Base-by-base conservation (phyloP, 2,329 filamentous ascomycete species). In the Colletotrichum scovillei region DNA sequence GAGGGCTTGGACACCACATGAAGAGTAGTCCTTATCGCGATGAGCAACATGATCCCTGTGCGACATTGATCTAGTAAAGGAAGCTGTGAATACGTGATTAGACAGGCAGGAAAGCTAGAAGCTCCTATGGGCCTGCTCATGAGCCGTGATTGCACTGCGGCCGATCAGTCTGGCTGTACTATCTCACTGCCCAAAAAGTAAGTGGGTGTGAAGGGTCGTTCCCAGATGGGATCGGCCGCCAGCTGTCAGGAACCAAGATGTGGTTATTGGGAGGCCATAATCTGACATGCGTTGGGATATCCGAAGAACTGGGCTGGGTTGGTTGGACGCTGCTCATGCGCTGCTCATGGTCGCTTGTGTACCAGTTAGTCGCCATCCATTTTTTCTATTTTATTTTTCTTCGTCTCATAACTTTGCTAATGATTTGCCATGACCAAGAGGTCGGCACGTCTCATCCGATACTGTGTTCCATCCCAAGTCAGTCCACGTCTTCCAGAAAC, bases 401-500 rank as follows among this genome's bases (percentile, higher is more conserved):
- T 53, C 46, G 46, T 63, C 60, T 52, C 60, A 63, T 53, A 42
- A 42, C 60, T 5, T 19, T 35, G n/a, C 42, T 7, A 49, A 4
- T 22, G 9, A 9, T 19, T 26, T n/a, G 14, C 49, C 24, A 16
- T 32, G 46, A 35, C 30, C 12, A 9, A 28, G 30, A 52, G 26
- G 26, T 22, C 66, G 16, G 53, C 60, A 59, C 19, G n/a, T 28
- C 62, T 70, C 68, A 42, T 71, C 68, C 46, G 63, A 71, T 67
- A 22, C 56, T 42, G 30, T 60, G 28, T 30, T 12, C 68, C 63
- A 30, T 67, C 68, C 35, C 42, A 67, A 67, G 42, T 42, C n/a
- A 38, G n/a, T 53, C 55, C 30, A 9, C 11, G 12, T 28, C 19
- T 53, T 28, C 35, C 49, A 49, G 35, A 38, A 24, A 64, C 57